Evolutionary conservation across 352 stramenopile species (phyloP).

Genomic region (Pythium vanterpoolii): DNA sequence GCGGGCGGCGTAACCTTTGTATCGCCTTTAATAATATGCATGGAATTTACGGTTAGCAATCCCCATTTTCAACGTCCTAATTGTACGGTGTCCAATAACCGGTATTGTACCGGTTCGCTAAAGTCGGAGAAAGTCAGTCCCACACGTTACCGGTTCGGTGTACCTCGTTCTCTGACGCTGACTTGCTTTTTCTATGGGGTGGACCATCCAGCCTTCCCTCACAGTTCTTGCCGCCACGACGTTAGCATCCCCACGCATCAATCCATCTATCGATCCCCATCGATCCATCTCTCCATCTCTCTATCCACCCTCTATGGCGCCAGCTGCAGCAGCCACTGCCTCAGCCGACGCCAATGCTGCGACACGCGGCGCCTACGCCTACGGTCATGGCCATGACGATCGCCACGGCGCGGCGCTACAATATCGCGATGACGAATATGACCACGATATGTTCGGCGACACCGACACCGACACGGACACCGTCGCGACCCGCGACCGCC

Average conservation of each 20-base stretch:
- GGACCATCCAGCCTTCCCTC: background rate
- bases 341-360: background rate
- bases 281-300: background rate
- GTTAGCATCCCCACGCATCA: background rate
- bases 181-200: slow-evolving; percentile 16
- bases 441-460: slow-evolving; percentile 4
- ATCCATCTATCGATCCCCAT: no score
- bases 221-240: background rate
- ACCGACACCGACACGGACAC: background rate
- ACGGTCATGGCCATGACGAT: background rate
- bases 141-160: background rate
- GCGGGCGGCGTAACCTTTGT: background rate
- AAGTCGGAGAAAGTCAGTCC: background rate
- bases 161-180: background rate
- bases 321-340: slow-evolving; percentile 6
- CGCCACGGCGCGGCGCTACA: background rate
- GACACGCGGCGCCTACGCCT: slow-evolving; percentile 3
- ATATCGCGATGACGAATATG: background rate
- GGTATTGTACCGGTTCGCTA: background rate
- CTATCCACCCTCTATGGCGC: slow-evolving; percentile 5
- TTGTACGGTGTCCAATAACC: background rate
- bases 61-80: no score
- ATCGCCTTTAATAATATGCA: background rate
- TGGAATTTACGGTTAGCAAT: background rate
- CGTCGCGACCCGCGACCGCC: slow-evolving; percentile 11